Percentiles rank a stretch among this genome's conserved stretches.
Conservation (phyloP, 1,284 basidiomycete genomes). For the Taiwanofungus camphoratus region DNA sequence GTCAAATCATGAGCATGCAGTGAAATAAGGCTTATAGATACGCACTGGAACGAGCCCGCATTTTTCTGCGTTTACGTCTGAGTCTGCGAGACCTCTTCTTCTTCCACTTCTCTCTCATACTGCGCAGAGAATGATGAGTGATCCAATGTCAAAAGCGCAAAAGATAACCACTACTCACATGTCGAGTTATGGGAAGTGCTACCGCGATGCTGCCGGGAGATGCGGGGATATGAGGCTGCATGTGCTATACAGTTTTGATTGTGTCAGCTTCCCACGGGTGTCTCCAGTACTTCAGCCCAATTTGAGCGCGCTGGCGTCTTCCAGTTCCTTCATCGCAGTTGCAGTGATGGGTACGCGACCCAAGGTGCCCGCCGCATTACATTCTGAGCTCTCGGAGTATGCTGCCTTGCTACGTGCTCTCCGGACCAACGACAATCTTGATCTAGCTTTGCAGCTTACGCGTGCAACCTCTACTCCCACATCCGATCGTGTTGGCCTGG, state of each 20-base stretch:
- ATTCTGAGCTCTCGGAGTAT: constrained; percentile 58
- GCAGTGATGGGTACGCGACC: constrained; percentile 37
- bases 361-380: constrained; percentile 42
- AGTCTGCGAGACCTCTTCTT: constrained; percentile 86
- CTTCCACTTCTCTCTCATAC: constrained; percentile 92
- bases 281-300: background rate
- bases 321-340: background rate
- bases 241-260: constrained; percentile 47
- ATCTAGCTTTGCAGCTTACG: constrained; percentile 45
- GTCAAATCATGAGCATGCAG: background rate
- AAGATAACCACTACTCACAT: constrained; percentile 23
- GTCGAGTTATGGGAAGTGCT: constrained; percentile 28
- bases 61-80: constrained; percentile 86
- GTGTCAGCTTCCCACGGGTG: constrained; percentile 18
- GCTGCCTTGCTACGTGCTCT: constrained; percentile 55
- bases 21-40: constrained; percentile 19
- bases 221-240: constrained; percentile 23
- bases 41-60: constrained; percentile 86
- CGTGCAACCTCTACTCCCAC: constrained; percentile 2
- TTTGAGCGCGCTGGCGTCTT: constrained; percentile 6
- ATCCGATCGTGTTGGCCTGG: background rate
- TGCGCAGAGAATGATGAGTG: constrained; percentile 19
- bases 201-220: constrained; percentile 13
- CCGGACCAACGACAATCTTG: constrained; percentile 45
- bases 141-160: constrained; percentile 1